phyloP scores from a whole-genome alignment of 805 yeast species.

The Maudiozyma turicensis region DNA sequence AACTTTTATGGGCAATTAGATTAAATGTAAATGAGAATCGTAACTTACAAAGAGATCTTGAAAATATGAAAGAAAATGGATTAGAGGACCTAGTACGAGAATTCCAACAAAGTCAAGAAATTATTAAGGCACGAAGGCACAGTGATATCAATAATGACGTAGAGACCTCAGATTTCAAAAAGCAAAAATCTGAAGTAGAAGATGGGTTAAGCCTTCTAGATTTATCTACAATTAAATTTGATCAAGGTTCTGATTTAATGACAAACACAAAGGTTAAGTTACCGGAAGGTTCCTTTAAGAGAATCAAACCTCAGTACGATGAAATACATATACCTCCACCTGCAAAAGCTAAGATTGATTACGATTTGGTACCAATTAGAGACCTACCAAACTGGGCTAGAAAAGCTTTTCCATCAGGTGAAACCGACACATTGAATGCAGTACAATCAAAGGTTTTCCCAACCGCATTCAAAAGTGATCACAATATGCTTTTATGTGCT shows the following conservation, averaged over 20 bases:
- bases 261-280: slow-evolving; percentile 57
- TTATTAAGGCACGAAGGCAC: slow-evolving; percentile 4
- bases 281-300: slow-evolving; percentile 78
- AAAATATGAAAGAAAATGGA: slow-evolving; percentile 38
- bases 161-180: slow-evolving; percentile 9
- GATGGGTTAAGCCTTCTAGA: slow-evolving; percentile 37
- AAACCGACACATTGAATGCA: slow-evolving; percentile 60
- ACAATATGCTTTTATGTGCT: slow-evolving; percentile 78
- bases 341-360: slow-evolving; percentile 33
- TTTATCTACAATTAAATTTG: slow-evolving; percentile 52
- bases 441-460: slow-evolving; percentile 80
- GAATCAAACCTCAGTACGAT: slow-evolving; percentile 65
- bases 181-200: not conserved
- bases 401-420: slow-evolving; percentile 57
- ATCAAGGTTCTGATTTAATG: slow-evolving; percentile 63
- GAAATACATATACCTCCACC: slow-evolving; percentile 93
- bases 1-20: slow-evolving; percentile 46
- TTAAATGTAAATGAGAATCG: slow-evolving; percentile 33
- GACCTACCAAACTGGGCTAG: slow-evolving; percentile 78
- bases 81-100: slow-evolving; percentile 35
- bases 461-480: slow-evolving; percentile 60
- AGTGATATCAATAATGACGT: slow-evolving; percentile 13
- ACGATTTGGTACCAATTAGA: slow-evolving; percentile 43
- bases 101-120: slow-evolving; percentile 22
- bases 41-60: slow-evolving; percentile 30